A percentile compares a stretch with the other conserved stretches of the same genome.
Evolutionary conservation across 2,329 filamentous ascomycete genomes (phyloP).

Genomic region (Fusarium pseudograminearum): DNA sequence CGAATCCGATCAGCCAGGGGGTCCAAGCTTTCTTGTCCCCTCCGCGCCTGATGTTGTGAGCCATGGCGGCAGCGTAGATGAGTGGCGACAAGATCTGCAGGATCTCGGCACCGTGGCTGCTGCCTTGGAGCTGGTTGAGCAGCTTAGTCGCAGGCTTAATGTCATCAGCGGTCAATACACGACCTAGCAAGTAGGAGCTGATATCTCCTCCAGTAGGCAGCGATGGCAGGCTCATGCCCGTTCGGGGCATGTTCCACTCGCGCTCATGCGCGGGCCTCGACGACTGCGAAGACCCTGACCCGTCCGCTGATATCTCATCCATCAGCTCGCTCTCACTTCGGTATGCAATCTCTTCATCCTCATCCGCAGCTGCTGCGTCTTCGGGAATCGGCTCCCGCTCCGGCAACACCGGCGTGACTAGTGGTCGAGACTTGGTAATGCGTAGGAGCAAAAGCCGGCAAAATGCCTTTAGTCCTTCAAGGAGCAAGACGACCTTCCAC

Average conservation of each 20-base stretch:
- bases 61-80: slow-evolving; percentile 84
- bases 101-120: slow-evolving; percentile 83
- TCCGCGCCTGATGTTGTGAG: slow-evolving; percentile 63
- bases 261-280: slow-evolving; percentile 58
- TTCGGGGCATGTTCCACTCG: slow-evolving; percentile 94
- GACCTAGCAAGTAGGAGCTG: slow-evolving; percentile 85
- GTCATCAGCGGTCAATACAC: slow-evolving; percentile 94
- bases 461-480: slow-evolving; percentile 88
- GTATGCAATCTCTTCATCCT: slow-evolving; percentile 56
- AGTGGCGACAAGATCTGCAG: slow-evolving; percentile 92
- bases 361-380: slow-evolving; percentile 64
- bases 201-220: slow-evolving; percentile 86
- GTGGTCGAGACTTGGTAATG: slow-evolving; percentile 83
- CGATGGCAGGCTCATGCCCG: slow-evolving; percentile 84
- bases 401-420: slow-evolving; percentile 86
- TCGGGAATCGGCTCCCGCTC: slow-evolving; percentile 83
- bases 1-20: slow-evolving; percentile 89
- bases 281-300: slow-evolving; percentile 39
- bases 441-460: slow-evolving; percentile 84
- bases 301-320: slow-evolving; percentile 55
- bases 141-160: slow-evolving; percentile 92
- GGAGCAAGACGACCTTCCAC: slow-evolving; percentile 87
- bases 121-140: slow-evolving; percentile 83
- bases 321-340: slow-evolving; percentile 58
- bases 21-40: slow-evolving; percentile 83